Base-by-base conservation (phyloP, 345 rosid genomes). In the Cardamine chenopodiifolia region DNA sequence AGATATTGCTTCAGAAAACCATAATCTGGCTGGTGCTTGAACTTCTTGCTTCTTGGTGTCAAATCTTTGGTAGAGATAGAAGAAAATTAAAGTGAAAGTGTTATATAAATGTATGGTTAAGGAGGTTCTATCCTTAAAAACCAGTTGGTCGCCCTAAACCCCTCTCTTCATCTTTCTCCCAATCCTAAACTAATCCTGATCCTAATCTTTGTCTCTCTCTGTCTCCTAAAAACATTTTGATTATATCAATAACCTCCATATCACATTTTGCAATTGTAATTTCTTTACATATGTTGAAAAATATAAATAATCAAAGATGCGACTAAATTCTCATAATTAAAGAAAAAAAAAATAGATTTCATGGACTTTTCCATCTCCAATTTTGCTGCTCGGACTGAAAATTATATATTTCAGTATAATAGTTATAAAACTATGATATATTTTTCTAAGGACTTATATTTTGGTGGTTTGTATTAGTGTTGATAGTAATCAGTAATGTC, bases 91-190 rank as follows among this genome's bases (percentile, higher is more conserved):
- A 9, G 84, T 74, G 29, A 83, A 82, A 85, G 80, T 85, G 81
- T 85, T 86, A 80, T 86, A 80, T 86, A 69, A 77, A 64, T 91
- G 90, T 77, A 81, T 86, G 60, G 71, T 77, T 70, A 77, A 64
- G 57, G 76, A 64, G 72, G 58, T 77, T 77, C 67, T 56, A 77
- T 64, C 76, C 5, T 70, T 77, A 77, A 77, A 77, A 63, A 94
- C 92, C 90, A 92, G 99, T 89, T 86, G 97, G 99, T 90, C 79
- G 93, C 92, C 96, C 97, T 94, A 90, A 92, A 89, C 79, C 83
- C 84, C 76, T 81, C 82, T 26, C 81, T 79, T 83, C 87, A 86
- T 82, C 82, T 81, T 75, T 82, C 28, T 71, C 78, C 17, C 65
- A 54, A 68, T 59, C 79, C 58, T 63, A 32, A 62, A 52, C 70